Conservation (phyloP, 495 filamentous ascomycete species). For the Podospora fimiseda region DNA sequence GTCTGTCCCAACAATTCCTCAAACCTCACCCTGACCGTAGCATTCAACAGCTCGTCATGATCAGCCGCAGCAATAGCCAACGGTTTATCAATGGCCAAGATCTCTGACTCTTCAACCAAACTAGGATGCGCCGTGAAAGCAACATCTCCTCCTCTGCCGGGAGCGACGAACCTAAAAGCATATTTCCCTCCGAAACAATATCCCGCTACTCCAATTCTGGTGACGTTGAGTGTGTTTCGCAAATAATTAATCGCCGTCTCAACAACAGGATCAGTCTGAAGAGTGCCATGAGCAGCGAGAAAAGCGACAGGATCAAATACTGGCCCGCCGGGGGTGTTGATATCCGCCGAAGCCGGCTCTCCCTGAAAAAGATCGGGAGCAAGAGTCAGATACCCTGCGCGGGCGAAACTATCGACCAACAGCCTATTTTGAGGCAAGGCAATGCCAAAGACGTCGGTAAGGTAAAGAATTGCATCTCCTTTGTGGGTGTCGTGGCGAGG, state of each 20-base stretch:
- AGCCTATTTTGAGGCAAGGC: constrained; percentile 58
- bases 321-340: constrained; percentile 40
- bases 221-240: constrained; percentile 48
- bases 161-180: constrained; percentile 36
- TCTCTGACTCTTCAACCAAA: constrained; percentile 57
- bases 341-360: constrained; percentile 41
- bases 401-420: constrained; percentile 69
- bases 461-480: constrained; percentile 43
- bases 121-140: constrained; percentile 67
- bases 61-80: constrained; percentile 68
- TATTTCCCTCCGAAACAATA: constrained; percentile 56
- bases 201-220: constrained; percentile 57
- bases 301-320: constrained; percentile 50
- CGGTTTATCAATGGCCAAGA: constrained; percentile 55
- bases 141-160: constrained; percentile 46
- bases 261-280: constrained; percentile 57
- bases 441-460: constrained; percentile 59
- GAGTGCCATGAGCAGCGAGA: constrained; percentile 45
- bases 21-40: constrained; percentile 50
- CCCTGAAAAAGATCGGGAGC: constrained; percentile 71
- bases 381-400: constrained; percentile 66
- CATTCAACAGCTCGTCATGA: constrained; percentile 56
- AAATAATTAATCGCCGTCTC: constrained; percentile 54
- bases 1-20: constrained; percentile 31
- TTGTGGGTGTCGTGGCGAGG: constrained; percentile 37